phyloP scores from a whole-genome alignment of 208 protist genomes.

The Trypanosoma mega region DNA sequence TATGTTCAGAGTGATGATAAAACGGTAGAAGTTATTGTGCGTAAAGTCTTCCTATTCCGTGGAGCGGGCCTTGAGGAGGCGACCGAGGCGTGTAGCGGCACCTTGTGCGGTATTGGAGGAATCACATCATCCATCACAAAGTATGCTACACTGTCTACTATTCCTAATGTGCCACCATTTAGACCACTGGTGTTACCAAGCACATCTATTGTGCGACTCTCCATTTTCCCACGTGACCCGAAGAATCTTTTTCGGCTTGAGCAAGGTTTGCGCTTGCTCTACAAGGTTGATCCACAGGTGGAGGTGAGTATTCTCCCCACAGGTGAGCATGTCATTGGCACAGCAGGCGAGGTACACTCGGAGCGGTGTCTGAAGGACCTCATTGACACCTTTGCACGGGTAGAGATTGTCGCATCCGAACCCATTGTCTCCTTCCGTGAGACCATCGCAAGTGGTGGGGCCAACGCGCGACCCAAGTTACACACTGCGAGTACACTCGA shows the following conservation, averaged over 20 bases:
- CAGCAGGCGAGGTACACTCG: constrained; percentile 96
- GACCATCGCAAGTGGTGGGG: constrained; percentile 51
- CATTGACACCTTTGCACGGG: constrained; percentile 84
- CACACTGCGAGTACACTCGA: constrained; percentile 62
- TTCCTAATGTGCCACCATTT: constrained; percentile 77
- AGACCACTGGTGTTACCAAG: constrained; percentile 81
- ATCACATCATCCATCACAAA: constrained; percentile 92
- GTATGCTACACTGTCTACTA: constrained; percentile 91
- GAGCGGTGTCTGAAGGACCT: constrained; percentile 95
- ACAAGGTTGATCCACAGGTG: constrained; percentile 95
- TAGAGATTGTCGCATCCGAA: constrained; percentile 82
- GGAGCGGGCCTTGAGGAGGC: constrained; percentile 92
- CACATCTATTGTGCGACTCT: constrained; percentile 96
- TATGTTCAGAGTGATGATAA: constrained; percentile 81
- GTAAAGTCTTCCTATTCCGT: constrained; percentile 92
- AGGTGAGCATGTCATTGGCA: constrained; percentile 96
- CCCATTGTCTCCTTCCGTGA: constrained; percentile 90
- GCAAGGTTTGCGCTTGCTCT: constrained; percentile 91
- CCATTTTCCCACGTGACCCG: constrained; percentile 90
- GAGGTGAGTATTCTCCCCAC: constrained; percentile 92
- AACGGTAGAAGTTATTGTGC: constrained; percentile 49
- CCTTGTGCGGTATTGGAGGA: constrained; percentile 93
- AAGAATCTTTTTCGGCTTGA: constrained; percentile 64
- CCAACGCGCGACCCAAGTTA: constrained; percentile 69
- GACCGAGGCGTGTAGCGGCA: constrained; percentile 72